phyloP scores from a whole-genome alignment of 768 basidiomycete genomes.

The Lyophyllum semitale region DNA sequence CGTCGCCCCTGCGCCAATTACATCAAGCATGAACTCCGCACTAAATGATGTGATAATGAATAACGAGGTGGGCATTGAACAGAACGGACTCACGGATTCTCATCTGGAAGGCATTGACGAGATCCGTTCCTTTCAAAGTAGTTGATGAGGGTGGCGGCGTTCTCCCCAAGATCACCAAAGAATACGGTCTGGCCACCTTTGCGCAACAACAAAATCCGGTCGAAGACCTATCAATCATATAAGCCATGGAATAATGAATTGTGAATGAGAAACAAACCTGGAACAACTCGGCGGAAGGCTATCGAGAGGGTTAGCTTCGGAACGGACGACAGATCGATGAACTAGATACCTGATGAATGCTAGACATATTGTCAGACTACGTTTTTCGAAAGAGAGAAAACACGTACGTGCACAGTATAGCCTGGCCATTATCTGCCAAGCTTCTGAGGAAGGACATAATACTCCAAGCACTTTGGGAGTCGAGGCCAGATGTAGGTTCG shows the following conservation, averaged over 20 bases:
- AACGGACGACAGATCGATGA: not conserved
- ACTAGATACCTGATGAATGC: conserved; percentile 44
- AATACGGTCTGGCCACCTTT: conserved; percentile 80
- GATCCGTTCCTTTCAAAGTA: conserved; percentile 80
- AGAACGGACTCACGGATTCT: conserved; percentile 66
- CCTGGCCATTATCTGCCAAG: conserved; percentile 80
- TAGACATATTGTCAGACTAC: conserved; percentile 12
- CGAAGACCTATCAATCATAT: conserved; percentile 52
- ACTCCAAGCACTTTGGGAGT: conserved; percentile 86
- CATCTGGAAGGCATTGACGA: conserved; percentile 56
- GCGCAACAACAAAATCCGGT: conserved; percentile 68
- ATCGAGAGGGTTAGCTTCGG: conserved; percentile 20
- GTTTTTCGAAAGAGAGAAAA: not conserved
- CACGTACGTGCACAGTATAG: conserved; percentile 82
- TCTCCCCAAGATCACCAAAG: conserved; percentile 70
- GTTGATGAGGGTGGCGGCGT: conserved; percentile 60
- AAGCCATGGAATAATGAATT: not conserved
- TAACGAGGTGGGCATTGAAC: not conserved
- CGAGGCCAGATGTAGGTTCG: conserved; percentile 87
- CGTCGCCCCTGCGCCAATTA: conserved; percentile 74
- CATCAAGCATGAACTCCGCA: conserved; percentile 68
- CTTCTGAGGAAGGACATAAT: conserved; percentile 75
- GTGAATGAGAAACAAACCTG: conserved; percentile 35
- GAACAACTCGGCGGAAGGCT: conserved; percentile 88
- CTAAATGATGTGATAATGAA: conserved; percentile 24